Base-by-base conservation (phyloP, 2,329 filamentous ascomycete species). In the Cercospora janseana region DNA sequence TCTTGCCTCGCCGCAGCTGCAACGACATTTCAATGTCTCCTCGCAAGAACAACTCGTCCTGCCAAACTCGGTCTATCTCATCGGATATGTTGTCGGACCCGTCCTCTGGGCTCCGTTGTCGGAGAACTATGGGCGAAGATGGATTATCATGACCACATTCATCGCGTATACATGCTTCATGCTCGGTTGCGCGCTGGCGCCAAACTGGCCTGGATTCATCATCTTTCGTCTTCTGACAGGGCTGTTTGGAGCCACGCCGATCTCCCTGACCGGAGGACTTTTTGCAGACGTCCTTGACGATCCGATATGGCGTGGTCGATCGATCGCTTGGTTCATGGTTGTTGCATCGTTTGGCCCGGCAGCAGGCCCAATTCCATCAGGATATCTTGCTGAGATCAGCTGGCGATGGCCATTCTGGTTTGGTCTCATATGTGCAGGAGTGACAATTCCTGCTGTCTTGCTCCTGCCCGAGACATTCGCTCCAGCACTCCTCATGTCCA, bases 1-100 rank as follows among this genome's bases (percentile, higher is more conserved):
- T 51, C 82, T 83, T 66, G 80, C 80, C 16, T 75, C 81, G 3
- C 73, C 76, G 2, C 76, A 73, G 47, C 82, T 86, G 44, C 71
- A 76, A 4, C 61, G 66, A 2, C 72, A 82, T 56, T 86, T 82
- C 69, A 63, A 72, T 44, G 68, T 84, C 46, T 75, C 74, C 0
- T 59, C 64, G 18, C 60, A 71, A 45, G 61, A 63, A 18, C 64
- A 66, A 43, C 52, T 57, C 4, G 69, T 75, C 12, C 65, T 75
- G 0, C 72, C 73, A 1, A 75, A 72, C 1, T 74, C 72, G 0
- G 60, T 78, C 3, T 78, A 73, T 51, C 65, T 77, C 60, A 65
- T 61, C 56, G 69, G 66, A 10, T 72, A 68, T 47, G 66, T 70
- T 3, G 57, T 74, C 12, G 71, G 72, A 1, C 72, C 72, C 4